Percentiles rank a stretch among this genome's conserved stretches.
phyloP scores from a whole-genome alignment of 2,329 filamentous ascomycete genomes.

The Leptographium procerum region DNA sequence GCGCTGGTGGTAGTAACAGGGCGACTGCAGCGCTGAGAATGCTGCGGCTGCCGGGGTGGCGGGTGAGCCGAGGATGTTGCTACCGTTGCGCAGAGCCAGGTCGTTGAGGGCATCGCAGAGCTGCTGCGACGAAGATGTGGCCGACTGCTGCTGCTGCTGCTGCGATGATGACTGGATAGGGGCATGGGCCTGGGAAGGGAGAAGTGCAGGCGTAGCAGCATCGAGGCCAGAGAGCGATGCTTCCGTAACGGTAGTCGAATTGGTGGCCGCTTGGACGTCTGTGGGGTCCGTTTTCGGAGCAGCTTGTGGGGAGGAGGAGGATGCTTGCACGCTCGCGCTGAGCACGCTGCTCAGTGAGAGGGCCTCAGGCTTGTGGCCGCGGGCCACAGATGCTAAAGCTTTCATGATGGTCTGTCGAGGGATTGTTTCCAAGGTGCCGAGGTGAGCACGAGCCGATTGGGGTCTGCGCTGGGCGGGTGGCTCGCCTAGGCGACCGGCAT shows the following conservation, averaged over 20 bases:
- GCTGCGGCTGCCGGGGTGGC: constrained; percentile 20
- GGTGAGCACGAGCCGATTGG: constrained; percentile 8
- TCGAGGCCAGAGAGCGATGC: neutral
- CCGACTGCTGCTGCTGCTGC: neutral
- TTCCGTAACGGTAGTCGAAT: neutral
- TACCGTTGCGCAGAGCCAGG: constrained; percentile 27
- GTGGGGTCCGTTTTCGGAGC: neutral
- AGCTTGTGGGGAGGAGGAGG: neutral
- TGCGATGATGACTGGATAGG: neutral
- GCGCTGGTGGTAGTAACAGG: constrained; percentile 94
- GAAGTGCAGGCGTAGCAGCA: neutral
- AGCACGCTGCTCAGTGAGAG: constrained; percentile 52
- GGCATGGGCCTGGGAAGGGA: neutral
- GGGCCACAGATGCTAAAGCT: constrained; percentile 58
- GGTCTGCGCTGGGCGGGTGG: constrained; percentile 6
- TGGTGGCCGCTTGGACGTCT: neutral
- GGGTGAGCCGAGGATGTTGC: constrained; percentile 14
- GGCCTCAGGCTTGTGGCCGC: constrained; percentile 49
- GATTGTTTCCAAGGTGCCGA: constrained; percentile 51
- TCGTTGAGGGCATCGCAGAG: constrained; percentile 51
- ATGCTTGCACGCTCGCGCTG: constrained; percentile 23
- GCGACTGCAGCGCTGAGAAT: constrained; percentile 66
- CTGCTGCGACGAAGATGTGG: constrained; percentile 43
- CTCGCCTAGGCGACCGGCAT: constrained; percentile 1
- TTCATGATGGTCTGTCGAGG: constrained; percentile 76